Base-by-base conservation (phyloP, 805 yeast genomes). In the Phaffomyces opuntiae region DNA sequence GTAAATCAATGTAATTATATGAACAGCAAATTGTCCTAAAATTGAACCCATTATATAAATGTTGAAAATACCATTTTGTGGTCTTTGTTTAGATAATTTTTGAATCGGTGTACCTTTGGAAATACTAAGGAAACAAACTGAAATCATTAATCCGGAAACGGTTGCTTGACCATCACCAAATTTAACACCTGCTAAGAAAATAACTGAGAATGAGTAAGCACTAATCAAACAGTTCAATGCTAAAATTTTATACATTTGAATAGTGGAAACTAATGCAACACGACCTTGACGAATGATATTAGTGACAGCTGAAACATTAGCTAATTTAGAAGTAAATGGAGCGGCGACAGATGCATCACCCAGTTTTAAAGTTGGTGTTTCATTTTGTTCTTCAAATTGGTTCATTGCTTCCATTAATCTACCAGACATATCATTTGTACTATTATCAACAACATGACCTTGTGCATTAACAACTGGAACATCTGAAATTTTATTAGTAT, bases 291-390 rank as follows among this genome's bases (percentile, higher is more conserved):
- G 89, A 55, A 93, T 79, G 53, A 93, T 86, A 62, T 89, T 83
- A 44, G 96, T 86, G 46, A 93, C 96, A 46, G 99, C 83, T 45
- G 90, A 78, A 31, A 93, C 99, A 60, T 84, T 86, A 25, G 96
- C 80, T 53, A 93, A 77, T 64, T 93, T 93, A 24, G 98, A 90
- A 17, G 99, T 93, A 66, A 93, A 88, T 40, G 99, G 99, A 32
- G 99, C 99, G 45, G 99, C 99, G 59, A 95, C 96, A 24, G 97
- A 90, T 13, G 99, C 99, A 69, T 93, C 99, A 58, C 99, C 99
- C 46, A 93, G 73, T 66, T 93, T 93, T 70, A 93, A 77, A 40
- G 84, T 80, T 48, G 99, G 99, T 0, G 95, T 95, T 55, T 91
- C 97, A 31, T 63, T 73, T 41, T 77, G 83, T 31, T 80, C 87